These are phyloP conservation scores for Fraxinus angustifolia DNA, from an alignment of 305 asterid genomes.

Conservation along the genomic window DNA sequence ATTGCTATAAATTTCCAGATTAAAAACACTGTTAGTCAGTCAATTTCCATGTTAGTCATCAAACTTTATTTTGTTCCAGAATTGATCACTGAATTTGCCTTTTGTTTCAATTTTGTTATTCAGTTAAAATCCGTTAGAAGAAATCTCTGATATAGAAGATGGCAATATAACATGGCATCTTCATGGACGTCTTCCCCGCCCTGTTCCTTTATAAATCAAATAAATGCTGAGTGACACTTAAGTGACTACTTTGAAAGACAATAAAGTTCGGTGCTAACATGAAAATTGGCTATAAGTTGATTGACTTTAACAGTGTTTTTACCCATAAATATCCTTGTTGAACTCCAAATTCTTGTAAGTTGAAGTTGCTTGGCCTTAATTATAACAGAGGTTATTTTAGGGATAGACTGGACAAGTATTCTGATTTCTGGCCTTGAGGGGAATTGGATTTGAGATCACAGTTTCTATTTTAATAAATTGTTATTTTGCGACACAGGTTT, in stretches of 20 bases:
- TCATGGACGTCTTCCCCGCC: background rate
- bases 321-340: background rate
- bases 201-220: background rate
- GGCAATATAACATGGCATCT: background rate
- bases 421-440: background rate
- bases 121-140: background rate
- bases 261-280: background rate
- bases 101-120: background rate
- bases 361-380: background rate
- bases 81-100: background rate
- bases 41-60: background rate
- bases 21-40: background rate
- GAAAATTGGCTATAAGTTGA: background rate
- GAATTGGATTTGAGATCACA: background rate
- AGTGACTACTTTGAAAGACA: background rate
- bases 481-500: conserved; percentile 49
- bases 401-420: background rate
- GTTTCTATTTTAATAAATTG: background rate
- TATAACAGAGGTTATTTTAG: background rate
- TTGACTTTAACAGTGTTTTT: background rate
- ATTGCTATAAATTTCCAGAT: background rate
- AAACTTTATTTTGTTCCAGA: background rate
- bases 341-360: background rate
- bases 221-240: background rate
- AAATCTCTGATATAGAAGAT: background rate